These are phyloP conservation scores for Paramecium primaurelia DNA, from an alignment of 73 alveolate species.

Conservation along the genomic window DNA sequence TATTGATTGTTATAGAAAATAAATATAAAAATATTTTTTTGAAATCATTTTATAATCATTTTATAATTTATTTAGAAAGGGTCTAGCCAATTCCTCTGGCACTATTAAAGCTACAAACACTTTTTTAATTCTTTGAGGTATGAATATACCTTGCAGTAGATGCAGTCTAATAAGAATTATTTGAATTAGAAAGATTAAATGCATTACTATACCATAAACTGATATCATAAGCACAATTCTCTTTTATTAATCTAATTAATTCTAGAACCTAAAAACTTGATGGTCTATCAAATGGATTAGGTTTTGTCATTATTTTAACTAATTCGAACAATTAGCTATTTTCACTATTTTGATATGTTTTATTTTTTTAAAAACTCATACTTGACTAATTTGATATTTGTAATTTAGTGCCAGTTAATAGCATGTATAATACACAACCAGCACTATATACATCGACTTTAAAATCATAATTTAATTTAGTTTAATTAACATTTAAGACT, in stretches of 20 bases:
- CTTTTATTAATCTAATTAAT: background rate
- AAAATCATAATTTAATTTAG: background rate
- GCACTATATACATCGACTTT: constrained; percentile 1
- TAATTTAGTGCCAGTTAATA: background rate
- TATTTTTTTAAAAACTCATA: background rate
- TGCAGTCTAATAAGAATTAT: background rate
- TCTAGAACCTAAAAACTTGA: background rate
- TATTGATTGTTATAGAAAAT: background rate
- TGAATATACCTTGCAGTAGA: background rate
- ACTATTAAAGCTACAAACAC: background rate
- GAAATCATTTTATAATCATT: background rate
- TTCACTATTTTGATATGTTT: background rate
- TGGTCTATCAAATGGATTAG: background rate
- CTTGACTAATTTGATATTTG: background rate
- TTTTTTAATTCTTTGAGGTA: background rate
- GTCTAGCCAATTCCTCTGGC: background rate
- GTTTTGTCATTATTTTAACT: background rate
- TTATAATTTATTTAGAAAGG: background rate
- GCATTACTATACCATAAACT: background rate
- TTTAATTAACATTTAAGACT: background rate
- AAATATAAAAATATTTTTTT: too few relatives aligned
- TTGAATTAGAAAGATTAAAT: background rate
- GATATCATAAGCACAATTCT: background rate
- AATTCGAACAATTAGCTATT: background rate
- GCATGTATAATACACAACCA: background rate